These are phyloP conservation scores for Trichoderma gracile DNA, from an alignment of 2,329 filamentous ascomycete genomes.

Conservation along the genomic window DNA sequence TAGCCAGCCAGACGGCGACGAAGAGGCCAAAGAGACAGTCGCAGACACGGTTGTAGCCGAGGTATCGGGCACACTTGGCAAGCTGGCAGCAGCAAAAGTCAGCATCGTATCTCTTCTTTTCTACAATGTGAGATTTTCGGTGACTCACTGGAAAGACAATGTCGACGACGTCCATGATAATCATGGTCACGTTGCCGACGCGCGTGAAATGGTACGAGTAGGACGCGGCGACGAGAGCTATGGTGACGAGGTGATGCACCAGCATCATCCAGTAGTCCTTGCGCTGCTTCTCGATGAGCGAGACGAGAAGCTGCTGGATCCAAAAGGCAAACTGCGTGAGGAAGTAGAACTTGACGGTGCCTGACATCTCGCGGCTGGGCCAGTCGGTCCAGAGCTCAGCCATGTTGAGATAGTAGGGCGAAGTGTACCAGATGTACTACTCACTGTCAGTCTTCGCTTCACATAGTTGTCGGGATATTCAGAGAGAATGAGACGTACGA, in stretches of 20 bases:
- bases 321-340: conserved; percentile 90
- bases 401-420: conserved; percentile 76
- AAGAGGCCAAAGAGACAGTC: conserved; percentile 85
- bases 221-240: conserved; percentile 73
- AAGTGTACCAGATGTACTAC: conserved; percentile 78
- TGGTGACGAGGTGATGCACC: conserved; percentile 91
- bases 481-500: conserved; percentile 58
- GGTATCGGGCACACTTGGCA: conserved; percentile 92
- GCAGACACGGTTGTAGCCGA: conserved; percentile 73
- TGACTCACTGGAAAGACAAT: conserved; percentile 74
- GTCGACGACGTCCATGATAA: conserved; percentile 92
- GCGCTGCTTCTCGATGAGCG: conserved; percentile 89
- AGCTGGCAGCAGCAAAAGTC: conserved; percentile 49
- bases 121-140: no score
- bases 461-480: neutral
- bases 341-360: conserved; percentile 83
- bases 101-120: neutral
- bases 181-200: conserved; percentile 84
- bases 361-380: conserved; percentile 76
- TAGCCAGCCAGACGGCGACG: conserved; percentile 78
- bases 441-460: neutral
- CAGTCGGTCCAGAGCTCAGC: conserved; percentile 80
- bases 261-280: conserved; percentile 98
- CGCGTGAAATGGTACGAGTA: conserved; percentile 87
- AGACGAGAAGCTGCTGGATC: conserved; percentile 90